Base-by-base conservation (phyloP, 75 land plant species). In the Isoetes taiwanensis region DNA sequence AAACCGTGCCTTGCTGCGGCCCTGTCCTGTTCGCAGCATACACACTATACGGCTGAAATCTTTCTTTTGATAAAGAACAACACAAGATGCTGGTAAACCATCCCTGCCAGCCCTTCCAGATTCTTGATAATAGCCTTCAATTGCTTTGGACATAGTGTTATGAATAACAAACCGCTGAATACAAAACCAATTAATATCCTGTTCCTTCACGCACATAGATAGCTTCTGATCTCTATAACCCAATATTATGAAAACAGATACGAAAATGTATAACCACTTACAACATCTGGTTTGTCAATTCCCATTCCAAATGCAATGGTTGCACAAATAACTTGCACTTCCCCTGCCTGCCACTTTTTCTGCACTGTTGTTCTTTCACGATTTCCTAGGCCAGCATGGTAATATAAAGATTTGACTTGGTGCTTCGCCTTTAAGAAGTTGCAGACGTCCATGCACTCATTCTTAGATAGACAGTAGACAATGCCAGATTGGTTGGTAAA, bases 221-320 rank as follows among this genome's bases (percentile, higher is more conserved):
- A 9, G 14, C 14, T 10, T 37, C 9, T 37, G 39, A 37, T 37
- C 39, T 37, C 9, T 37, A 37, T 37, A 14, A 9, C 14, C 9
- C 14, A 37, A 10, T 10, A 37, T 37, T 10, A 37, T 37, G 9
- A 37, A 37, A 9, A 9, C 12, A 37, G 39, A 37, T 37, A 9
- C 39, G 9, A 14, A 14, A 10, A 19, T 12, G 52, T 8, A 19
- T 12, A 48, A 48, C 8, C 9, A 74, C 87, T 82, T 43, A 86
- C 91, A 35, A 86, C 91, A 76, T 86, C 80, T 33, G 91, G 59
- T 57, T 86, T 86, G 70, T 86, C 83, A 28, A 86, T 86, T 23
- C 91, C 91, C 91, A 86, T 86, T 28, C 91, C 91, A 70, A 86
- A 86, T n/a, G 91, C 91, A 57, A 86, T 83, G 0, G 91, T 86